These are phyloP conservation scores for Saitozyma sp. DNA, from an alignment of 768 basidiomycete genomes.

Conservation along the genomic window DNA sequence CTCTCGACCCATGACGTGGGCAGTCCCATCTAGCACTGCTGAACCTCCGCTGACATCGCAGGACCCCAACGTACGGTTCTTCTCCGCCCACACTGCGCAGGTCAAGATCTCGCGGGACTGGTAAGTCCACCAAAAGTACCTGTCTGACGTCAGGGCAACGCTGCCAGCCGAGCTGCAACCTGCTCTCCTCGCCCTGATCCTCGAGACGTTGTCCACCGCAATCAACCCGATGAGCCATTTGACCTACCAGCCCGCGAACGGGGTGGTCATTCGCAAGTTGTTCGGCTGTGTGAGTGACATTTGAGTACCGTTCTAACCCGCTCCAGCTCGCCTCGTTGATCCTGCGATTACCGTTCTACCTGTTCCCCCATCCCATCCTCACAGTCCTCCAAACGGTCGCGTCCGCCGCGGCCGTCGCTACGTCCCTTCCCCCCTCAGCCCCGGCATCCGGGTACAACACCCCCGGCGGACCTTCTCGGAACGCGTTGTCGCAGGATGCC, in stretches of 20 bases:
- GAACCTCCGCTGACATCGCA: slow-evolving; percentile 14
- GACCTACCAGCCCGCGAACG: slow-evolving; percentile 62
- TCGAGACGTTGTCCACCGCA: slow-evolving; percentile 70
- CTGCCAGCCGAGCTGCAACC: slow-evolving; percentile 66
- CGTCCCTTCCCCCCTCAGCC: slow-evolving; percentile 47
- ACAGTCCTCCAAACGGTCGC: slow-evolving; percentile 66
- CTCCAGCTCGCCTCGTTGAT: slow-evolving; percentile 70
- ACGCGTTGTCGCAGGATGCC: background rate
- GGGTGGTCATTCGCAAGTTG: slow-evolving; percentile 77
- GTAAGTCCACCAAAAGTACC: slow-evolving; percentile 55
- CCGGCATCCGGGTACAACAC: slow-evolving; percentile 43
- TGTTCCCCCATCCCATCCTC: slow-evolving; percentile 71
- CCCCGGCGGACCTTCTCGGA: slow-evolving; percentile 14
- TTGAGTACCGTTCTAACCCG: slow-evolving; percentile 22
- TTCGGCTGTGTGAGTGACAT: slow-evolving; percentile 74
- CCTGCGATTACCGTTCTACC: slow-evolving; percentile 63
- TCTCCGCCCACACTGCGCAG: slow-evolving; percentile 88
- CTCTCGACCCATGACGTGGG: slow-evolving; percentile 41
- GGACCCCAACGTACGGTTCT: slow-evolving; percentile 87
- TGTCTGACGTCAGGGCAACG: slow-evolving; percentile 61
- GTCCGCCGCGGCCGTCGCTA: slow-evolving; percentile 61
- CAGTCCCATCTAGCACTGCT: background rate
- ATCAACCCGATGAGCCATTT: slow-evolving; percentile 32
- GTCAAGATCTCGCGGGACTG: slow-evolving; percentile 93
- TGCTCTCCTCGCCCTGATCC: slow-evolving; percentile 65